Percentiles rank a stretch among this genome's conserved stretches.
Evolutionary conservation across 1,284 basidiomycete genomes (phyloP).

Genomic region (Marasmius tenuissimus): DNA sequence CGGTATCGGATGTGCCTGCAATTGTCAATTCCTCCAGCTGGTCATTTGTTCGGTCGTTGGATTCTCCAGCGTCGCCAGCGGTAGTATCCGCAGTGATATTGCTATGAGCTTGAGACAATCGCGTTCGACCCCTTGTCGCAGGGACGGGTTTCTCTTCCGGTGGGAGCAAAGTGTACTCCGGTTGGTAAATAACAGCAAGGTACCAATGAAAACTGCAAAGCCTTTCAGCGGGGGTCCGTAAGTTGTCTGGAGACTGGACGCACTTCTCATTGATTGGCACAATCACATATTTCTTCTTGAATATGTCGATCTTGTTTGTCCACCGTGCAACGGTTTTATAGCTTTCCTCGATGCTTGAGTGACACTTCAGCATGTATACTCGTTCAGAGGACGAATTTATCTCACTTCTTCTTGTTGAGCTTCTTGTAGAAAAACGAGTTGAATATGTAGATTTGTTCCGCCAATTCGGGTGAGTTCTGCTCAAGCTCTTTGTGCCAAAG

Average conservation of each 20-base stretch:
- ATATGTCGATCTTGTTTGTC: constrained; percentile 88
- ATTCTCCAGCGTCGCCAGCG: neutral
- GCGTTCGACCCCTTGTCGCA: constrained; percentile 7
- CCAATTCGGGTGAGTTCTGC: constrained; percentile 55
- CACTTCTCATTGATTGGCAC: constrained; percentile 97
- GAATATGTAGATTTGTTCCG: constrained; percentile 85
- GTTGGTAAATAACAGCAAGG: constrained; percentile 90
- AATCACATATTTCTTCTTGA: constrained; percentile 89
- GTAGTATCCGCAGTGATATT: neutral
- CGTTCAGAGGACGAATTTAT: constrained; percentile 10
- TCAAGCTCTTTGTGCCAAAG: constrained; percentile 65
- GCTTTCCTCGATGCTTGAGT: constrained; percentile 55
- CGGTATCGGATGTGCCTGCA: neutral
- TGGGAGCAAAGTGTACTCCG: constrained; percentile 58
- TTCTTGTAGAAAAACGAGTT: constrained; percentile 98
- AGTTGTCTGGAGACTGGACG: constrained; percentile 21
- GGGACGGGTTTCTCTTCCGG: constrained; percentile 22
- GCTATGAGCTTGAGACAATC: constrained; percentile 6
- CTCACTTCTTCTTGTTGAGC: constrained; percentile 73
- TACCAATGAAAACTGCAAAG: constrained; percentile 89
- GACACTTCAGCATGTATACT: neutral
- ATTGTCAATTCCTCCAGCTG: neutral
- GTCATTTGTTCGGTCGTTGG: neutral
- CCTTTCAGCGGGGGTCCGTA: neutral
- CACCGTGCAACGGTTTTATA: constrained; percentile 91